Evolutionary conservation across 2,329 filamentous ascomycete species (phyloP).

Genomic region (Eutypella sp.): DNA sequence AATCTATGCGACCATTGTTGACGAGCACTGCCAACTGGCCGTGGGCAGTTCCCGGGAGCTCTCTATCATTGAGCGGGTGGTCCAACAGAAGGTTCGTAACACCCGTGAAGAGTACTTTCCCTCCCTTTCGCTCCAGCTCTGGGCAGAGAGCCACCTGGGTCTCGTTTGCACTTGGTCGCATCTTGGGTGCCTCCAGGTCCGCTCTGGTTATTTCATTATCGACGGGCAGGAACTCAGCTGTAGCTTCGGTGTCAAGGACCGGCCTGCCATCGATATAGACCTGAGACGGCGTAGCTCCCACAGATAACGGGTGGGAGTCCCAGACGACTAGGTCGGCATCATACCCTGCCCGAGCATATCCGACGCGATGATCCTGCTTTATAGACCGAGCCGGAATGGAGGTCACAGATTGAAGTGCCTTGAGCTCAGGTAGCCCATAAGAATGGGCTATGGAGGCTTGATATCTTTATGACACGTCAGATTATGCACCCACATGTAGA

Average conservation of each 20-base stretch:
- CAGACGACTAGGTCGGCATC: slow-evolving; percentile 47
- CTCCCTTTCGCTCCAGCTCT: background rate
- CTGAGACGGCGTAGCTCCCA: slow-evolving; percentile 40
- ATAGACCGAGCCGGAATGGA: slow-evolving; percentile 40
- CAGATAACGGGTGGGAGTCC: slow-evolving; percentile 41
- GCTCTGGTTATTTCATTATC: background rate
- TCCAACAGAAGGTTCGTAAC: background rate
- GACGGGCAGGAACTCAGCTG: background rate
- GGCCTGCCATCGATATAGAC: slow-evolving; percentile 42
- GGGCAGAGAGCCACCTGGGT: background rate
- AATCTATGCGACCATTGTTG: background rate
- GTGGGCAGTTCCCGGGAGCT: background rate
- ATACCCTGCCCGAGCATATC: slow-evolving; percentile 38
- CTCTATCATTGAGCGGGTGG: background rate
- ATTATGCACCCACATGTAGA: too few species aligned
- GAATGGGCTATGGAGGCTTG: slow-evolving; percentile 37
- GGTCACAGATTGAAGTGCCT: slow-evolving; percentile 39
- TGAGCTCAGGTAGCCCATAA: slow-evolving; percentile 35
- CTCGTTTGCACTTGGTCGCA: background rate
- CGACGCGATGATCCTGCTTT: slow-evolving; percentile 38
- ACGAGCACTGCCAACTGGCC: background rate
- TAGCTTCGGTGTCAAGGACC: slow-evolving; percentile 23
- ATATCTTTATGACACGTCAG: slow-evolving; percentile 15
- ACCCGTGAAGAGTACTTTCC: background rate
- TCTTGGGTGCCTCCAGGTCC: background rate